Conservation (phyloP, 2,329 filamentous ascomycete species). For the Scolecobasidium constrictum region DNA sequence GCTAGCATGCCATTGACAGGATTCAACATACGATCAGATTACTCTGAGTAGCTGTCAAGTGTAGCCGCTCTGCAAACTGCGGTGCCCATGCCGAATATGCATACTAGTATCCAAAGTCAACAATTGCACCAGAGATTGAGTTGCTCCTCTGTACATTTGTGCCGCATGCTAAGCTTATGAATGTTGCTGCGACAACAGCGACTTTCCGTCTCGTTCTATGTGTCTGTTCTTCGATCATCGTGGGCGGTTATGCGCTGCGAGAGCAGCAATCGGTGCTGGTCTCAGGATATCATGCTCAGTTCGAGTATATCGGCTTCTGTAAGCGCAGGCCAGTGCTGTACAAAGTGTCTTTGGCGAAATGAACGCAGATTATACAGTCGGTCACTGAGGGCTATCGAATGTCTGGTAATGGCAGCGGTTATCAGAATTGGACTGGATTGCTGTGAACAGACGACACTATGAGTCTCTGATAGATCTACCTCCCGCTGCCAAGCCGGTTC, state of each 20-base stretch:
- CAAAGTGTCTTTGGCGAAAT: too few species aligned
- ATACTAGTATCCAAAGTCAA: constrained; percentile 50
- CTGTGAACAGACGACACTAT: too few species aligned
- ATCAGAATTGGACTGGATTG: too few species aligned
- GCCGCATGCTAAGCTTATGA: constrained; percentile 79
- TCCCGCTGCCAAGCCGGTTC: neutral
- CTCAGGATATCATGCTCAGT: neutral
- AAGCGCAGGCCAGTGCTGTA: too few species aligned
- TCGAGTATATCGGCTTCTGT: too few species aligned
- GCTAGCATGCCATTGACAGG: neutral
- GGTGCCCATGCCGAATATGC: constrained; percentile 97
- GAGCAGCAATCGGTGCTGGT: neutral
- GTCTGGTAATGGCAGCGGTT: too few species aligned
- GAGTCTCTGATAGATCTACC: too few species aligned
- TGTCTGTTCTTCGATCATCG: constrained; percentile 35
- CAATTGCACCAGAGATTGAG: constrained; percentile 10
- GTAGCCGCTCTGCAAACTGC: constrained; percentile 79
- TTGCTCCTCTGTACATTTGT: constrained; percentile 58
- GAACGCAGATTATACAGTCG: too few species aligned
- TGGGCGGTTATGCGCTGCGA: neutral
- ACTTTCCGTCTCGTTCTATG: constrained; percentile 59
- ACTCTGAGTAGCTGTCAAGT: constrained; percentile 81
- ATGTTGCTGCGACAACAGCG: constrained; percentile 74
- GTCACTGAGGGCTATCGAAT: too few species aligned
- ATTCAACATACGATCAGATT: constrained; percentile 65